These are phyloP conservation scores for Diacronema lutheri DNA, from an alignment of 78 protist genomes.

Conservation along the genomic window DNA sequence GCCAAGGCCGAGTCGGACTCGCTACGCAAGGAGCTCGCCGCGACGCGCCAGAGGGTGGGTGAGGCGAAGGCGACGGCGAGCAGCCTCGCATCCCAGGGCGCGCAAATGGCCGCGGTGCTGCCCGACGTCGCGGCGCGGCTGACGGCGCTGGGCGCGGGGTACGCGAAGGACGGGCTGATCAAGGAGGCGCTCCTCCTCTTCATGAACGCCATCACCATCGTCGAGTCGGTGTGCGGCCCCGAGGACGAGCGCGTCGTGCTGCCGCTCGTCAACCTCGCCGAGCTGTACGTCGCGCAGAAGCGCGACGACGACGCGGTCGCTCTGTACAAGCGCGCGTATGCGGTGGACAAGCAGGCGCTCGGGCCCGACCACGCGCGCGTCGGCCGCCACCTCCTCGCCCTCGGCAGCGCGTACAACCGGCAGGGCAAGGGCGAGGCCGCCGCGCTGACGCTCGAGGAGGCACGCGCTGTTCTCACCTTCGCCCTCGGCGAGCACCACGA, in stretches of 20 bases:
- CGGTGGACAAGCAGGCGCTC: conserved; percentile 2
- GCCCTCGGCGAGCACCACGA: neutral
- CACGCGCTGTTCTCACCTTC: neutral
- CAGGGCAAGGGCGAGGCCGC: conserved; percentile 2
- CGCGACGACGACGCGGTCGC: neutral
- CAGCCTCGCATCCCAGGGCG: no score
- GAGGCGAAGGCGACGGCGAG: no score
- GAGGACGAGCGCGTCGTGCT: neutral
- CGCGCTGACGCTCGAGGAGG: neutral
- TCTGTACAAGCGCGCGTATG: neutral
- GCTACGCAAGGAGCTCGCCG: no score
- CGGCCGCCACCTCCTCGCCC: neutral
- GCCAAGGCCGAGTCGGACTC: neutral
- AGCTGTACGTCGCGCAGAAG: neutral
- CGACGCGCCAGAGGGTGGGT: no score
- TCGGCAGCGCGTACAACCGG: neutral
- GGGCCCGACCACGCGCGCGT: neutral
- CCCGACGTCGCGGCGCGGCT: neutral
- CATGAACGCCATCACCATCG: neutral
- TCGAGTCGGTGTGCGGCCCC: neutral
- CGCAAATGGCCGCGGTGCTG: no score
- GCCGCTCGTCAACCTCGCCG: neutral
- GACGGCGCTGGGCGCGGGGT: neutral
- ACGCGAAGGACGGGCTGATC: neutral
- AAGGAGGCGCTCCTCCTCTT: neutral